These are phyloP conservation scores for Penicillium sclerotiorum DNA, from an alignment of 2,329 filamentous ascomycete species.

Conservation along the genomic window DNA sequence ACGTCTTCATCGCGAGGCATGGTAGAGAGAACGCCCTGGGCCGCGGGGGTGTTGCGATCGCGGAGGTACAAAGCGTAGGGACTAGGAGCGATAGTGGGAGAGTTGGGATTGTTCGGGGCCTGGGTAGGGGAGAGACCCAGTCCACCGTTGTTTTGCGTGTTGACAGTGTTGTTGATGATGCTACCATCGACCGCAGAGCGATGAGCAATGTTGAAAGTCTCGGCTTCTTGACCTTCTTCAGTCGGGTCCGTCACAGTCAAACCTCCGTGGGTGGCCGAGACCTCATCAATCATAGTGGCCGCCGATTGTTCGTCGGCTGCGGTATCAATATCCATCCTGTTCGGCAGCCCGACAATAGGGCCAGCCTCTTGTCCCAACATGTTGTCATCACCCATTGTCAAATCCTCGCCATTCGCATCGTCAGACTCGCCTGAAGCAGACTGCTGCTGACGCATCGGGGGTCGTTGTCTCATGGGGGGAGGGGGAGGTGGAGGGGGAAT, in stretches of 20 bases:
- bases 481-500: constrained; percentile 57
- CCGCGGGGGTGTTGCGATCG: constrained; percentile 69
- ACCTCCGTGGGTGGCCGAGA: constrained; percentile 71
- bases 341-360: constrained; percentile 76
- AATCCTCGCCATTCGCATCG: constrained; percentile 82
- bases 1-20: constrained; percentile 98
- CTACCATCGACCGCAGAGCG: constrained; percentile 82
- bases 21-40: constrained; percentile 76
- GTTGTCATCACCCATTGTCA: constrained; percentile 70
- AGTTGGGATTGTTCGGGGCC: constrained; percentile 63
- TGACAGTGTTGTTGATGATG: constrained; percentile 68
- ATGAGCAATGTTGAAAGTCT: constrained; percentile 93
- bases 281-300: constrained; percentile 68
- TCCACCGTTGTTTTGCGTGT: constrained; percentile 66
- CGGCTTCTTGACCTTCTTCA: constrained; percentile 75
- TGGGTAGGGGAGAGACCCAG: constrained; percentile 74
- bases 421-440: constrained; percentile 86
- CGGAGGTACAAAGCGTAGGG: constrained; percentile 78
- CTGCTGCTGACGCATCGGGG: constrained; percentile 85
- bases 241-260: constrained; percentile 77
- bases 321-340: constrained; percentile 81
- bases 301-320: constrained; percentile 78
- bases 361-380: constrained; percentile 55
- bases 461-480: constrained; percentile 67
- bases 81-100: constrained; percentile 70